phyloP scores from a whole-genome alignment of 495 filamentous ascomycete species.

The Oidiodendron maius region DNA sequence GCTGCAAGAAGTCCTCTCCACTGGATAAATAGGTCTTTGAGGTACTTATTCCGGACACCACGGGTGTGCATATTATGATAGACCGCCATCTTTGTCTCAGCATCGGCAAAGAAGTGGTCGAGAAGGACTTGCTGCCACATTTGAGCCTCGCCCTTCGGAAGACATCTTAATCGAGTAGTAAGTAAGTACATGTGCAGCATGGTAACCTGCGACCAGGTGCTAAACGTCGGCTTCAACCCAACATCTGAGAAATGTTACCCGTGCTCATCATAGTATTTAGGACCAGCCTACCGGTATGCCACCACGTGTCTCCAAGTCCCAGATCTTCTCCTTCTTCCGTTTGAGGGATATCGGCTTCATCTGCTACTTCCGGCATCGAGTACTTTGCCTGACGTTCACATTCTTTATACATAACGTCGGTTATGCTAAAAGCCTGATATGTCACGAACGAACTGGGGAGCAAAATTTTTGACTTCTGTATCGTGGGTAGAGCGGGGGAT shows the following conservation, averaged over 20 bases:
- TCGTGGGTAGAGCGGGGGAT: constrained; percentile 12
- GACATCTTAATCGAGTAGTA: constrained; percentile 74
- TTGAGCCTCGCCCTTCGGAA: constrained; percentile 54
- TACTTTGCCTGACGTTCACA: constrained; percentile 76
- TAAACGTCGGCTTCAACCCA: constrained; percentile 75
- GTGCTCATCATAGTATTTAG: neutral
- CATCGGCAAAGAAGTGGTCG: constrained; percentile 90
- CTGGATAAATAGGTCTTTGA: constrained; percentile 88
- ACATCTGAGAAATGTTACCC: constrained; percentile 9
- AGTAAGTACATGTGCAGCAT: constrained; percentile 95
- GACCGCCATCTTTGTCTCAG: constrained; percentile 77
- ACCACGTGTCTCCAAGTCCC: constrained; percentile 68
- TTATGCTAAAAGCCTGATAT: constrained; percentile 72
- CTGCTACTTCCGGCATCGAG: constrained; percentile 50
- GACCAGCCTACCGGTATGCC: constrained; percentile 66
- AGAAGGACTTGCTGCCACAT: constrained; percentile 72
- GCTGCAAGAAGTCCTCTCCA: constrained; percentile 80
- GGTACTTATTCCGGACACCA: constrained; percentile 68
- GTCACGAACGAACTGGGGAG: constrained; percentile 34
- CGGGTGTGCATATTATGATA: constrained; percentile 61
- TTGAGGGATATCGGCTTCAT: constrained; percentile 51
- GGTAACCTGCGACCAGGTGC: constrained; percentile 90
- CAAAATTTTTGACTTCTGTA: too few species aligned
- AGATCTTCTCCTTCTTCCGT: constrained; percentile 71
- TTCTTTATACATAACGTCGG: constrained; percentile 70